Percentiles rank a stretch among this genome's conserved stretches.
phyloP scores from a whole-genome alignment of 805 yeast species.

The Candida nanaspora region DNA sequence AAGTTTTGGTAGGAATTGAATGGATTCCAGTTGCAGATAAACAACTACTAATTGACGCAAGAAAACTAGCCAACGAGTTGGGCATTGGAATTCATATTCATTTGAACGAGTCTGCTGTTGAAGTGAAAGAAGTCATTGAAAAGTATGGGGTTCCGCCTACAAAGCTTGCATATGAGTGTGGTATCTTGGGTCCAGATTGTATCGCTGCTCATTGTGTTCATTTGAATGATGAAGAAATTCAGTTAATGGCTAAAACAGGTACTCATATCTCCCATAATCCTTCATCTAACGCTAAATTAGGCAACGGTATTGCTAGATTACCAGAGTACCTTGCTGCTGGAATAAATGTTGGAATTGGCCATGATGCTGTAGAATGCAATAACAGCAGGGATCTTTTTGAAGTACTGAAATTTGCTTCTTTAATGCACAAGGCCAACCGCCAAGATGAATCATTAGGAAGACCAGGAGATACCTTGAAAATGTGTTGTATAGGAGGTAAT shows the following conservation, averaged over 20 bases:
- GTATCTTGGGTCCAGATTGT: slow-evolving; percentile 5
- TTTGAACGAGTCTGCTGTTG: slow-evolving; percentile 4
- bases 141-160: slow-evolving; percentile 1
- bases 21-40: slow-evolving; percentile 4
- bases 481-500: slow-evolving; percentile 5
- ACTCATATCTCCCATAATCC: slow-evolving; percentile 5
- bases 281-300: slow-evolving; percentile 4
- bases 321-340: slow-evolving; percentile 1
- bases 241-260: slow-evolving; percentile 2
- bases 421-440: slow-evolving; percentile 4
- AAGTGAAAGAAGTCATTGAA: slow-evolving; percentile 2
- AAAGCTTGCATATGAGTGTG: slow-evolving; percentile 4
- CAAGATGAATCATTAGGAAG: slow-evolving; percentile 3
- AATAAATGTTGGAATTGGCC: slow-evolving; percentile 3
- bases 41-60: slow-evolving; percentile 2
- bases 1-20: slow-evolving; percentile 4
- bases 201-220: slow-evolving; percentile 7
- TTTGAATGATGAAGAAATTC: slow-evolving; percentile 3
- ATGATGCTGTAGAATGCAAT: slow-evolving; percentile 6
- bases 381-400: slow-evolving; percentile 3
- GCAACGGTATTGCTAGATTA: slow-evolving; percentile 4
- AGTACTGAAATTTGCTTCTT: slow-evolving; percentile 3
- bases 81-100: slow-evolving; percentile 5
- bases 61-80: slow-evolving; percentile 3
- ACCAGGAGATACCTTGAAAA: slow-evolving; percentile 1